Evolutionary conservation across 225 moss, liverwort and hornwort species (phyloP).

Genomic region (Neckera pumila): DNA sequence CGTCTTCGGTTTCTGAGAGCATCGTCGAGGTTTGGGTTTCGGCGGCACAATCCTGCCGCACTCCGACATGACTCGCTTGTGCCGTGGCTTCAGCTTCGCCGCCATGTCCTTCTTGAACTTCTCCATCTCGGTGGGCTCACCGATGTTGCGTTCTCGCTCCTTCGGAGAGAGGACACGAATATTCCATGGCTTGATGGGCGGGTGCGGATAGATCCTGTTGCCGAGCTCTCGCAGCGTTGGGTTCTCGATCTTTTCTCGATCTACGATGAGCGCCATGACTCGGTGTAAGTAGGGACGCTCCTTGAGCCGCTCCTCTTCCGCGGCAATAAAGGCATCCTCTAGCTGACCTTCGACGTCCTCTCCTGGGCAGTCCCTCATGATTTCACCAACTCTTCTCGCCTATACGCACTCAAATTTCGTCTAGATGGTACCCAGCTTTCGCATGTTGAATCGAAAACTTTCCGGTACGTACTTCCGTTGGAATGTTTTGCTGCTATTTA

Average conservation of each 20-base stretch:
- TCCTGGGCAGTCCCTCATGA: conserved; percentile 22
- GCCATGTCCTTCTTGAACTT: conserved; percentile 17
- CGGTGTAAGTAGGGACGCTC: conserved; percentile 11
- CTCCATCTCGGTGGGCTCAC: conserved; percentile 9
- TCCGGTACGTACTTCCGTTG: not conserved
- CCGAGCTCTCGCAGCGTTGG: conserved; percentile 14
- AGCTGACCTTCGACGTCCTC: conserved; percentile 4
- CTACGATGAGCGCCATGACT: not conserved
- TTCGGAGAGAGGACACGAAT: not conserved
- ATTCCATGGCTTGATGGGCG: conserved; percentile 22
- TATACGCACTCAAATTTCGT: not conserved
- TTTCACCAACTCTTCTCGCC: not conserved
- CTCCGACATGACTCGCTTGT: conserved; percentile 28
- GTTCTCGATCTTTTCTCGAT: conserved; percentile 30
- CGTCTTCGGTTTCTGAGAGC: conserved; percentile 24
- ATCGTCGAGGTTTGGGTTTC: not conserved
- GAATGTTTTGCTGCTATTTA: not conserved
- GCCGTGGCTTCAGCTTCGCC: not conserved
- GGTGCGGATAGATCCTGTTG: conserved; percentile 14
- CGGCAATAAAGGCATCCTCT: conserved; percentile 17
- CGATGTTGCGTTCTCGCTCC: conserved; percentile 13
- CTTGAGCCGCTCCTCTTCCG: conserved; percentile 31
- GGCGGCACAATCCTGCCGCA: conserved; percentile 25
- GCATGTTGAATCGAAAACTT: not conserved
- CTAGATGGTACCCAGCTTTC: not conserved